Base-by-base conservation (phyloP, 768 basidiomycete species). In the Calocera viscosa region DNA sequence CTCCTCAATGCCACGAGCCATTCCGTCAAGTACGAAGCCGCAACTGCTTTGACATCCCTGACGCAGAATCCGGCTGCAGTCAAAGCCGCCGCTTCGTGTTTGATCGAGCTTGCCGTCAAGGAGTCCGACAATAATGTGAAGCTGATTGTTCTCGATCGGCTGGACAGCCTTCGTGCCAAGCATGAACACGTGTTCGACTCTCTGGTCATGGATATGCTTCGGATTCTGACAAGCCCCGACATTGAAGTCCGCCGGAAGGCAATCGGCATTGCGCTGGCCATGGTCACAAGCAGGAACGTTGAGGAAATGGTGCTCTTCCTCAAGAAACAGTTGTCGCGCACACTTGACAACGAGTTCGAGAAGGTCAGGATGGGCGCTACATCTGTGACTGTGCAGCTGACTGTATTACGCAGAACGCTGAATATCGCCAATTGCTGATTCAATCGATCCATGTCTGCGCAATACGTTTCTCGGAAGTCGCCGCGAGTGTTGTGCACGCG, bases 61-160 rank as follows among this genome's bases (percentile, higher is more conserved):
- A 97, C 95, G 0, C 92, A 95, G 77, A 95, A 95, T 76, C 88
- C 94, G 16, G 91, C 93, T 22, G 96, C 96, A 10, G 85, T 98
- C 68, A 98, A 97, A 82, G 94, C 95, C 69, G 90, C 94, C 63
- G 94, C 94, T 2, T 84, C 87, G 10, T 89, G 84, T 70, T 86
- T 95, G 70, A 91, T 96, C 72, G 89, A 85, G 70, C 84, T 98
- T 53, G 87, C 94, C 68, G 82, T 89, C 75, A 95, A 94, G 78
- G 95, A 98, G 77, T 92, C 94, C 1, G 95, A 98, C 78, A 99
- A 98, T 78, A 99, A 99, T 72, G 95, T 97, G 76, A 98, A 97
- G 77, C 83, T 97, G 49, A 98, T 98, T 68, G 95, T 98, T 19
- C 82, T 99, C 28, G 91, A 95, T 73, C 86, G 96, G 49, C 82